Evolutionary conservation across 202 grass and related monocot species (phyloP).

Genomic region (Eragrostis tef): DNA sequence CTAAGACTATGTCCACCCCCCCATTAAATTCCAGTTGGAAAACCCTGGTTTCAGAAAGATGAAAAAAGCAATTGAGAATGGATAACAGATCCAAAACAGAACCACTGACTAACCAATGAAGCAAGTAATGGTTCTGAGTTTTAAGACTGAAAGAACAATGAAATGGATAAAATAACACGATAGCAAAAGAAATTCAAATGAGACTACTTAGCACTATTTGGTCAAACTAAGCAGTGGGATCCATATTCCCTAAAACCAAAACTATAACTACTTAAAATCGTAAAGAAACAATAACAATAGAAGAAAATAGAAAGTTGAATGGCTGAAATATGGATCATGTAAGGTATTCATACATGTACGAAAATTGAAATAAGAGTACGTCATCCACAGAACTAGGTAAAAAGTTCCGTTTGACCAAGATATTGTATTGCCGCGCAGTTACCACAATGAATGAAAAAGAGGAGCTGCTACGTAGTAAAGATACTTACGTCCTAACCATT

Average conservation of each 20-base stretch:
- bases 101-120: conserved; percentile 22
- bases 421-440: conserved; percentile 23
- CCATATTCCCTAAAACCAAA: conserved; percentile 13
- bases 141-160: conserved; percentile 24
- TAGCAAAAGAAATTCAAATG: conserved; percentile 27
- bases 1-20: too few relatives aligned
- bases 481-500: conserved; percentile 28
- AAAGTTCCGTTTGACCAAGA: neutral
- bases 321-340: neutral
- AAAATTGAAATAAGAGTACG: neutral
- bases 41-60: conserved; percentile 46
- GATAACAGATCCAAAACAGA: conserved; percentile 11
- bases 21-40: conserved; percentile 58
- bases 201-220: conserved; percentile 23
- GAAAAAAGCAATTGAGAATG: conserved; percentile 29
- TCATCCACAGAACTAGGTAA: neutral
- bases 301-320: neutral
- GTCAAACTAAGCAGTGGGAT: conserved; percentile 1
- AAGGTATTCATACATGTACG: conserved; percentile 12
- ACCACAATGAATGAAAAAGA: conserved; percentile 21
- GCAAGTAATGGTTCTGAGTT: neutral
- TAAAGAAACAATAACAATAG: conserved; percentile 6
- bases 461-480: conserved; percentile 3
- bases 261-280: conserved; percentile 3
- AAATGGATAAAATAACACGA: conserved; percentile 12